Evolutionary conservation across 2,329 filamentous ascomycete genomes (phyloP), one percentile per base, ranked within the genome.

Genomic region (Nannizzia gypsea): DNA sequence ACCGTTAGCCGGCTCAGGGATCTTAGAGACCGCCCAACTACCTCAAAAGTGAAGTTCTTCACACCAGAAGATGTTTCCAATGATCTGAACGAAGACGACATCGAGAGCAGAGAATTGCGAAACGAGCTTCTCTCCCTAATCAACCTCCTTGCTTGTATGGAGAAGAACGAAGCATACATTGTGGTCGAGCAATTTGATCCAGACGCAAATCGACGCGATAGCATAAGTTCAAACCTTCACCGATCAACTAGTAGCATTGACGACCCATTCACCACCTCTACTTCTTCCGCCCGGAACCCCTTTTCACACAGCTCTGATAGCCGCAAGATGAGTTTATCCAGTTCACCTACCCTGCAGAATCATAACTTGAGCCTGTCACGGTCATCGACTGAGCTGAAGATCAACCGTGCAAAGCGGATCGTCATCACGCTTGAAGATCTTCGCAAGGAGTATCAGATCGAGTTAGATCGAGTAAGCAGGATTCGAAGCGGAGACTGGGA

Each of bases 401-500:
- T 66, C 59, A 63, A 66, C 65, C 72, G 67, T 67, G 67, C 73
- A 13, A 87, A 86, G 76, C 84, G 91, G 63, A 86, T 83, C 70
- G 84, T 97, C 38, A 81, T 97, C 15, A 96, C 89, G 34, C 76
- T 99, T 59, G 87, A 87, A 31, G 91, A 96, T 71, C 78, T 97
- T 58, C 82, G 91, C 68, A 89, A 87, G 72, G 88, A 92, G 70
- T 99, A 96, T 72, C 89, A 95, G 74, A 83, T 82, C 24, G 90
- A 97, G 73, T 76, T 99, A 68, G 93, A 99, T 74, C 82, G 90
- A 63, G 87, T 93, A 66, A 89, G 87, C 58, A 87, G 89, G 58
- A 90, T 96, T 71, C 86, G 93, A 74, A 88, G 89, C 69, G 90
- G 95, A 61, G 85, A 95, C 70, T 96, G 95, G 78, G 87, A 88